Percentiles rank a stretch among this genome's conserved stretches.
Evolutionary conservation across 176 grass and related monocot species (phyloP).

Genomic region (Olyra latifolia): DNA sequence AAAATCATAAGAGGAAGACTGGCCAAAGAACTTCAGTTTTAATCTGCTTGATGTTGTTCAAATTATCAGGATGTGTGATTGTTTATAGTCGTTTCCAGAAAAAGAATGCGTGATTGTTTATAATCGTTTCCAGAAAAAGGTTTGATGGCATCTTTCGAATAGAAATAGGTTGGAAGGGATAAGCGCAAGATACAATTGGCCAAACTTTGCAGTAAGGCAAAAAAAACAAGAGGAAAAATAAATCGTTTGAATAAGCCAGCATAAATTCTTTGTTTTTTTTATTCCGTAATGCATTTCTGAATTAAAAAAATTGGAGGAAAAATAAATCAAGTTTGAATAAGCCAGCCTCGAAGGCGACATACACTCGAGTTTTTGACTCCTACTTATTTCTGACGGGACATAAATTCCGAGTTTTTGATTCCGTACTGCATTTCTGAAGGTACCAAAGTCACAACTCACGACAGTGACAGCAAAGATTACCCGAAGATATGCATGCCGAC

Average conservation of each 20-base stretch:
- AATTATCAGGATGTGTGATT: not conserved
- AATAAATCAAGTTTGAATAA: not conserved
- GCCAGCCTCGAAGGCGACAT: not conserved
- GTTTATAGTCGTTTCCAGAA: not conserved
- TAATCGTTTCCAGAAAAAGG: not conserved
- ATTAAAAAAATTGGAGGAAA: no score
- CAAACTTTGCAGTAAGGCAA: not conserved
- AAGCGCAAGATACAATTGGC: not conserved
- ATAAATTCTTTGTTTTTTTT: no score
- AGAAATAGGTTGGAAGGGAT: not conserved
- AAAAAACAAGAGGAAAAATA: no score
- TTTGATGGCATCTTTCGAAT: not conserved
- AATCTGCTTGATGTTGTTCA: not conserved
- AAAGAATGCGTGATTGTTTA: no score
- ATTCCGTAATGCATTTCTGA: no score
- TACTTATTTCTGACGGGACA: not conserved
- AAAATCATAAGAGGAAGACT: no score
- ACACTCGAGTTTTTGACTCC: not conserved
- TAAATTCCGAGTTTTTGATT: not conserved
- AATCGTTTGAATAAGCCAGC: no score
- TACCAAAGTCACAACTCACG: not conserved
- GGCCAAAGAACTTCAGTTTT: no score
- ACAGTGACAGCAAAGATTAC: not conserved
- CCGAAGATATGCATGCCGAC: not conserved
- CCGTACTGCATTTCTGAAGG: not conserved